phyloP scores from a whole-genome alignment of 257 asterid genomes.

The Rehmannia glutinosa region DNA sequence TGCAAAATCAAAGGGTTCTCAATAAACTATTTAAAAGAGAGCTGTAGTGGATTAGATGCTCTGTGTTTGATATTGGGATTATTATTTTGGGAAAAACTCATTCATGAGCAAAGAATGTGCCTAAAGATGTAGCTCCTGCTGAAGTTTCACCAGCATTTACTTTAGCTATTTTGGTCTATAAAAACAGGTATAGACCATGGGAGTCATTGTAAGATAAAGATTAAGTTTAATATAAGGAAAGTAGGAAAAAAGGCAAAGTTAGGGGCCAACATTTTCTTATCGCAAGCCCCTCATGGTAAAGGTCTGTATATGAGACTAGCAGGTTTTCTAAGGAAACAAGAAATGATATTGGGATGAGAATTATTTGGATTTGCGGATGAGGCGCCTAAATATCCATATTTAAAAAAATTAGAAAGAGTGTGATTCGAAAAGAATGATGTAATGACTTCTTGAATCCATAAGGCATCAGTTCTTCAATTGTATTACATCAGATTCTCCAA shows the following conservation, averaged over 20 bases:
- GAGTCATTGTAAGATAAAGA: slow-evolving; percentile 5
- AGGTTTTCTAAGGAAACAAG: slow-evolving; percentile 11
- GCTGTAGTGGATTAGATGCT: not conserved
- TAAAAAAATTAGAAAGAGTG: not conserved
- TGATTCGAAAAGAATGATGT: slow-evolving; percentile 12
- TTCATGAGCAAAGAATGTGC: slow-evolving; percentile 19
- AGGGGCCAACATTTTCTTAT: not conserved
- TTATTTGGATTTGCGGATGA: not conserved
- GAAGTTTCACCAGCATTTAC: slow-evolving; percentile 12
- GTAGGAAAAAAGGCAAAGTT: not conserved
- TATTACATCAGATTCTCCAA: slow-evolving; percentile 14
- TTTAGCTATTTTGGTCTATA: not conserved
- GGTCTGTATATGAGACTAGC: not conserved
- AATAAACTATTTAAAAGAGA: not conserved
- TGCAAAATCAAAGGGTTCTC: not conserved
- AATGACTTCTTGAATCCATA: slow-evolving; percentile 6
- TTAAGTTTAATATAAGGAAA: not conserved
- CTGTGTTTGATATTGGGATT: slow-evolving; percentile 13
- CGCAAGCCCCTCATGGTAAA: too few relatives aligned
- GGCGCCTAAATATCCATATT: slow-evolving; percentile 4
- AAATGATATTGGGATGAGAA: not conserved
- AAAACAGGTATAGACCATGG: not conserved
- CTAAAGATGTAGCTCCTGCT: not conserved
- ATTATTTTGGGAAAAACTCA: not conserved
- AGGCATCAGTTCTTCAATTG: slow-evolving; percentile 11